These are phyloP conservation scores for Boletus sp. DNA, from an alignment of 768 basidiomycete species.

Conservation along the genomic window DNA sequence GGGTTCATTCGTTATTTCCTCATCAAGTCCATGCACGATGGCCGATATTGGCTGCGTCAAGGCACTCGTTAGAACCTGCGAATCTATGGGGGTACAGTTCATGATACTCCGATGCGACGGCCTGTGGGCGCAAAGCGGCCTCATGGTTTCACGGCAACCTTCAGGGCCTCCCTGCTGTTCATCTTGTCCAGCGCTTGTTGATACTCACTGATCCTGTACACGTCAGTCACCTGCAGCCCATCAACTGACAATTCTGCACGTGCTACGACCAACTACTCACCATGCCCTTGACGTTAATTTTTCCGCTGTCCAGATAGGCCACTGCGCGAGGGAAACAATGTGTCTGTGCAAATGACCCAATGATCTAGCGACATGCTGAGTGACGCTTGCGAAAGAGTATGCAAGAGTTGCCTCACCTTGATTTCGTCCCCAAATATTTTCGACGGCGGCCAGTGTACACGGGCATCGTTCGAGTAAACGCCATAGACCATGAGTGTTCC, in stretches of 20 bases:
- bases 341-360: constrained; percentile 83
- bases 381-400: background rate
- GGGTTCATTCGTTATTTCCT: background rate
- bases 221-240: constrained; percentile 38
- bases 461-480: constrained; percentile 78
- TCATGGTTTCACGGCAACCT: constrained; percentile 55
- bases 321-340: constrained; percentile 87
- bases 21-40: no score
- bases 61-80: background rate
- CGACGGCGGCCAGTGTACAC: constrained; percentile 77
- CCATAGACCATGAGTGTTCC: constrained; percentile 84
- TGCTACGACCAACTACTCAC: constrained; percentile 30
- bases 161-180: constrained; percentile 55
- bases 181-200: constrained; percentile 70
- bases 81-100: background rate
- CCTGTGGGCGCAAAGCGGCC: background rate
- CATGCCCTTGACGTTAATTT: constrained; percentile 75
- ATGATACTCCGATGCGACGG: background rate
- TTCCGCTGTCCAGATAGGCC: constrained; percentile 79
- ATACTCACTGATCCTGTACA: constrained; percentile 63
- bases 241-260: background rate
- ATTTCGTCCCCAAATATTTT: constrained; percentile 75
- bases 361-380: constrained; percentile 48
- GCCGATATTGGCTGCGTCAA: background rate
- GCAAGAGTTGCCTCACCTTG: constrained; percentile 32